phyloP scores from a whole-genome alignment of 2,329 filamentous ascomycete species.

The Stachybotrys elegans region DNA sequence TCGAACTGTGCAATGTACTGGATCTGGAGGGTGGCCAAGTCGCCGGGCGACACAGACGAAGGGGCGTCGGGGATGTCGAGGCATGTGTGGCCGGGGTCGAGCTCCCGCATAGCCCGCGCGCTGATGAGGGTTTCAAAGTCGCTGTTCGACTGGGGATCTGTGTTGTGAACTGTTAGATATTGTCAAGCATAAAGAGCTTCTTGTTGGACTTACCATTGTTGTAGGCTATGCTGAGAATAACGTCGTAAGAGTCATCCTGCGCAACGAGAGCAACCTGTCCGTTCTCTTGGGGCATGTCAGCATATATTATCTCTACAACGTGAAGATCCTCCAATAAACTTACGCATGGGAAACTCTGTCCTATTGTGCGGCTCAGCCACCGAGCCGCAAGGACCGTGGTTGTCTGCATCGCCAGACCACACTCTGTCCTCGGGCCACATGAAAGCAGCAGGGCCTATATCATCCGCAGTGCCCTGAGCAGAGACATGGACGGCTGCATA shows the following conservation, averaged over 20 bases:
- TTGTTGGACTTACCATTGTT: constrained; percentile 32
- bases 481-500: constrained; percentile 8
- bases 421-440: constrained; percentile 54
- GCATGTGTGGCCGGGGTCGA: constrained; percentile 42
- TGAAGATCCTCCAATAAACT: constrained; percentile 9
- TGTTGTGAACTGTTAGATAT: not conserved
- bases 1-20: constrained; percentile 40
- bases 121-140: constrained; percentile 36
- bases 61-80: constrained; percentile 31
- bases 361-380: constrained; percentile 39
- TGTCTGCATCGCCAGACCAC: constrained; percentile 51
- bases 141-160: constrained; percentile 32
- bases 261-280: constrained; percentile 51
- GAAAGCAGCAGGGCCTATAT: constrained; percentile 52
- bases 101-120: constrained; percentile 26
- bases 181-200: not conserved
- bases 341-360: constrained; percentile 52
- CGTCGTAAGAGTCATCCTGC: constrained; percentile 51
- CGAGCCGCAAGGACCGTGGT: constrained; percentile 53
- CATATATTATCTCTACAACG: not conserved
- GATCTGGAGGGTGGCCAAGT: constrained; percentile 44
- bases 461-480: constrained; percentile 13
- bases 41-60: constrained; percentile 28
- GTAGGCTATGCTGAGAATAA: constrained; percentile 50
- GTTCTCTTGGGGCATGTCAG: constrained; percentile 33